Evolutionary conservation across 2,329 filamentous ascomycete genomes (phyloP).

Genomic region (Diaporthe citrichinensis): DNA sequence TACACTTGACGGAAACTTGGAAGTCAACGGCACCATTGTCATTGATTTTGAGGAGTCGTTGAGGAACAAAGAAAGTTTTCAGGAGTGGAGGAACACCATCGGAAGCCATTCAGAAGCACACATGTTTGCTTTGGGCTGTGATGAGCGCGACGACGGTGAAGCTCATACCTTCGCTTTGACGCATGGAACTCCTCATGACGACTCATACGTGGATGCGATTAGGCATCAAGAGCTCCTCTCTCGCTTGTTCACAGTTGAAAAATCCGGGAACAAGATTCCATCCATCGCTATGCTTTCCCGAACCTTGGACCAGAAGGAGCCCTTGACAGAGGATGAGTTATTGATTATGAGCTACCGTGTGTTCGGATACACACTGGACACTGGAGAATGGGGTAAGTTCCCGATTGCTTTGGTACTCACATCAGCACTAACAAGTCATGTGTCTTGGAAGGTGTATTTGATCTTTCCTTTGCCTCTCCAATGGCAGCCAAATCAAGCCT

Average conservation of each 20-base stretch:
- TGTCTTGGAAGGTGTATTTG: conserved; percentile 1
- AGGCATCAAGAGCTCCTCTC: too few relatives aligned
- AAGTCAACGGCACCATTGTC: background rate
- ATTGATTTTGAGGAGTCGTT: background rate
- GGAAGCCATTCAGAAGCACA: background rate
- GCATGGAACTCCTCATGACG: background rate
- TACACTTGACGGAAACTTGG: background rate
- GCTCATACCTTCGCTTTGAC: too few relatives aligned
- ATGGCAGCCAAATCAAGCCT: background rate
- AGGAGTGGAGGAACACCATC: background rate
- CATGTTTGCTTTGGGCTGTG: background rate
- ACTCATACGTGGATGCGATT: background rate
- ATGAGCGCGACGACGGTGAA: background rate
- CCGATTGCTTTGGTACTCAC: too few relatives aligned
- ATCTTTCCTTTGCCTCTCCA: background rate
- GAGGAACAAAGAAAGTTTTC: background rate
- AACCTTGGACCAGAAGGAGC: background rate
- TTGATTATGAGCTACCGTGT: background rate
- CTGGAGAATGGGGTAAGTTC: background rate
- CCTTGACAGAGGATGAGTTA: background rate
- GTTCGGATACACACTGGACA: background rate
- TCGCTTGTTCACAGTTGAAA: too few relatives aligned
- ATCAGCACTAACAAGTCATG: too few relatives aligned
- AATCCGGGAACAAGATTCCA: background rate
- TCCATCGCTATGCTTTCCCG: background rate